Base-by-base conservation (phyloP, 441 rosid species). In the Hura crepitans region DNA sequence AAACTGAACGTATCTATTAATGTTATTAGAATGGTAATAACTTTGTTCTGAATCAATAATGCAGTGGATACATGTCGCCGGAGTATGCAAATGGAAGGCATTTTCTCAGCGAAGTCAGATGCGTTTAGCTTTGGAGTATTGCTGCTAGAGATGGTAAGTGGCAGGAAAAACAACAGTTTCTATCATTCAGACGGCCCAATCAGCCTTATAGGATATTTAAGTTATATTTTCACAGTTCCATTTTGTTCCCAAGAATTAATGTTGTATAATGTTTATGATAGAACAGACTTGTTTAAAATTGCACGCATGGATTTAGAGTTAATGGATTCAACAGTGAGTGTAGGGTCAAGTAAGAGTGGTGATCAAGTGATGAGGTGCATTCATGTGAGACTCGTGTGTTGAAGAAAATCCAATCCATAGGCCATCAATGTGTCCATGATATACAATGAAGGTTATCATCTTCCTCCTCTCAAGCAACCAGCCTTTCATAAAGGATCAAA, bases 391-490 rank as follows among this genome's bases (percentile, higher is more conserved):
- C 57, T 65, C 14, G 45, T 73, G 77, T 0, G 77, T 64, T 5
- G 65, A 77, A 73, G 69, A 68, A 5, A 69, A 58, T 2, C 53
- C 74, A 14, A 46, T 25, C 0, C 74, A 69, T 15, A 69, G 77
- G 31, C 77, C 74, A 6, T 49, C 72, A 17, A 69, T 73, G 77
- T 37, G 35, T 46, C n/a, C n/a, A 65, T 65, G 68, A 46, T 65
- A n/a, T 15, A 18, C 11, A 65, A 39, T 27, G 43, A 65, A 46
- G 28, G 56, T 28, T n/a, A 22, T 28, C 14, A 46, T 13, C 56
- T 65, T 25, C 57, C 43, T 25, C 20, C 15, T 46, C 68, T 35
- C 25, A 65, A 65, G 47, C 68, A 30, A 15, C 68, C 68, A 65
- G 55, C 68, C 46, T 65, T 65, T 65, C n/a, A 18, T 49, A 46